Percentiles rank a stretch among this genome's conserved stretches.
These are phyloP conservation scores for Debaryomyces hansenii DNA, from an alignment of 805 yeast species.

Conservation along the genomic window DNA sequence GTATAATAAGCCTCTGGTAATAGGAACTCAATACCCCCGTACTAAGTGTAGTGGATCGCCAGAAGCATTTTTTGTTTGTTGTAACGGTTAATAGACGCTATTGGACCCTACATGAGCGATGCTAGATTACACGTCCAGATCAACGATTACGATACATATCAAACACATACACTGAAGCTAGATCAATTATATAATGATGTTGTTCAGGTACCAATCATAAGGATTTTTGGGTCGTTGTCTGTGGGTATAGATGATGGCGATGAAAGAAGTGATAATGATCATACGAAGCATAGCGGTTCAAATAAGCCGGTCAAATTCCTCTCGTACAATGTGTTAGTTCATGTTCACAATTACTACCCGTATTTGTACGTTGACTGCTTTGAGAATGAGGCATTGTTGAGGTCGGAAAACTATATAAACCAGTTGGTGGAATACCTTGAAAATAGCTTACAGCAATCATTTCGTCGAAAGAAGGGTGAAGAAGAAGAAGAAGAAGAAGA, in stretches of 20 bases:
- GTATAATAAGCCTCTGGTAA: no score
- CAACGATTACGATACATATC: constrained; percentile 67
- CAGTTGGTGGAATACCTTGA: constrained; percentile 48
- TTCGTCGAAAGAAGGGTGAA: constrained; percentile 20
- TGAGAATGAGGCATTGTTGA: constrained; percentile 17
- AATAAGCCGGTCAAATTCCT: constrained; percentile 3
- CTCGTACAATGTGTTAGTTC: constrained; percentile 44
- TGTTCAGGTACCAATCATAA: constrained; percentile 65
- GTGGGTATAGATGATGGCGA: constrained; percentile 52
- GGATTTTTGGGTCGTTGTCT: constrained; percentile 72
- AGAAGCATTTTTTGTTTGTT: no score
- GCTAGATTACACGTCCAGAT: constrained; percentile 48
- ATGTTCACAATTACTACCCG: constrained; percentile 84
- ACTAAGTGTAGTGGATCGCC: no score
- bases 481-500: constrained; percentile 7
- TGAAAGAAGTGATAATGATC: constrained; percentile 4
- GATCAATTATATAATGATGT: constrained; percentile 46
- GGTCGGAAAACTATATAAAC: constrained; percentile 32
- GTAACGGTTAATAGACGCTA: not conserved
- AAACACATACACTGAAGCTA: constrained; percentile 49
- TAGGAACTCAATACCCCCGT: no score
- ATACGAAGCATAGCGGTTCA: not conserved
- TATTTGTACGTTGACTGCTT: constrained; percentile 69
- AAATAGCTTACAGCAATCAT: constrained; percentile 37
- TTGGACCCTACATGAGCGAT: constrained; percentile 6